These are phyloP conservation scores for Chimonanthus salicifolius DNA, from an alignment of 164 flowering plant species.

Conservation along the genomic window DNA sequence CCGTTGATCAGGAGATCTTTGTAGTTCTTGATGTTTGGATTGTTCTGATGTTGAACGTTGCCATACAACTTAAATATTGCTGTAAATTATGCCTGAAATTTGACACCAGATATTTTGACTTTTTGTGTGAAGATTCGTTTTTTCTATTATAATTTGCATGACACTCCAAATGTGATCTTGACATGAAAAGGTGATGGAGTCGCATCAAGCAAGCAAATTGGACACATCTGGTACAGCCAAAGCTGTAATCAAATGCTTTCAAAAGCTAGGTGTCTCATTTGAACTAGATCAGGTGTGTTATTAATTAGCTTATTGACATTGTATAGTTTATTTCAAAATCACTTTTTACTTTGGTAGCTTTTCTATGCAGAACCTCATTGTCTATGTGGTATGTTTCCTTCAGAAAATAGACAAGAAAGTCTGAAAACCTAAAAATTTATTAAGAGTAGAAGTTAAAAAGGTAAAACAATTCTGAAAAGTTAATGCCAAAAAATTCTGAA, in stretches of 20 bases:
- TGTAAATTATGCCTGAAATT: neutral
- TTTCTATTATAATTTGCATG: neutral
- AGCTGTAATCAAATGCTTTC: slow-evolving; percentile 87
- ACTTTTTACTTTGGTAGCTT: too few relatives aligned
- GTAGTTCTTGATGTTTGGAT: too few relatives aligned
- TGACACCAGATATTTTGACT: neutral
- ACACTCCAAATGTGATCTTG: neutral
- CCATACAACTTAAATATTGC: too few relatives aligned
- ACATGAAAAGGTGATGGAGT: slow-evolving; percentile 69
- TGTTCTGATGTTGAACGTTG: too few relatives aligned
- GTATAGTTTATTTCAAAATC: neutral
- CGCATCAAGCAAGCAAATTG: slow-evolving; percentile 90
- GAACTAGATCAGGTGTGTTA: slow-evolving; percentile 57
- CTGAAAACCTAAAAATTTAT: too few relatives aligned
- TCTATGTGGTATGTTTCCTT: too few relatives aligned
- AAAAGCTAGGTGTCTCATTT: slow-evolving; percentile 78
- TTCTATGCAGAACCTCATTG: neutral
- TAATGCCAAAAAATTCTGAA: too few relatives aligned
- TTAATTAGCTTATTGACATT: neutral
- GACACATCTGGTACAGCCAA: slow-evolving; percentile 95
- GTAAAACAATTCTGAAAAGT: too few relatives aligned
- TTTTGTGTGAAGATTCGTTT: neutral
- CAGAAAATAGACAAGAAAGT: too few relatives aligned
- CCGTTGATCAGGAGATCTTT: too few relatives aligned
- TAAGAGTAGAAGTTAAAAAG: too few relatives aligned